Evolutionary conservation across 176 grass and related monocot genomes (phyloP), one percentile per base, ranked within the genome.

Genomic region (Zoysia pacifica): DNA sequence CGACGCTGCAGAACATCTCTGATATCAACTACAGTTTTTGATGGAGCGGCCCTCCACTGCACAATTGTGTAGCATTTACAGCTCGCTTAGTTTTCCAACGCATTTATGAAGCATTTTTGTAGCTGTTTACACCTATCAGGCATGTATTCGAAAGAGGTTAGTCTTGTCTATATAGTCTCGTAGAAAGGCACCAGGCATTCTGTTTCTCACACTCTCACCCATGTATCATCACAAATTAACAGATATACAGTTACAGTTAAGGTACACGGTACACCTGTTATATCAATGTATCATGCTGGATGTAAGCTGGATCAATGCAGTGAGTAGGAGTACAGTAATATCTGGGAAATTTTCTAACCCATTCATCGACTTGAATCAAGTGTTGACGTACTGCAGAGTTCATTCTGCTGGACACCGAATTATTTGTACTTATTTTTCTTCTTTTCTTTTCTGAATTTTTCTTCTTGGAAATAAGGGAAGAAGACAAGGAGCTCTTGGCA

Each of bases 11-110:
- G 46, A 95, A 95, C 54, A 80, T 89, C 48, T 91, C 93, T 48
- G 90, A 95, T 86, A 88, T 95, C 61, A 90, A 95, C 86, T 95
- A 95, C 85, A 91, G 73, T 92, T 88, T 95, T 80, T 95, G 93
- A 95, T 50, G 82, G 45, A 74, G 77, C 2, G 8, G 44, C 46
- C 72, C 35, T 50, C 75, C 7, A 61, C 16, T 73, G 73, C 86
- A 83, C 5, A 46, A 58, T 64, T 77, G 45, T 16, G 79, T 69
- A 55, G 69, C 78, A 72, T 74, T 70, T 12, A 65, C 69, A 89
- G 82, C 42, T 75, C 43, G 11, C 58, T 46, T 68, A 48, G 74
- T 86, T 56, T 3, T 47, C 78, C 45, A 60, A 74, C 59, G 75
- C 44, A 45, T 68, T 58, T 70, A 76, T 28, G 58, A 69, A 40